Base-by-base conservation (phyloP, 2,329 filamentous ascomycete species). In the Diaporthe ilicicola region DNA sequence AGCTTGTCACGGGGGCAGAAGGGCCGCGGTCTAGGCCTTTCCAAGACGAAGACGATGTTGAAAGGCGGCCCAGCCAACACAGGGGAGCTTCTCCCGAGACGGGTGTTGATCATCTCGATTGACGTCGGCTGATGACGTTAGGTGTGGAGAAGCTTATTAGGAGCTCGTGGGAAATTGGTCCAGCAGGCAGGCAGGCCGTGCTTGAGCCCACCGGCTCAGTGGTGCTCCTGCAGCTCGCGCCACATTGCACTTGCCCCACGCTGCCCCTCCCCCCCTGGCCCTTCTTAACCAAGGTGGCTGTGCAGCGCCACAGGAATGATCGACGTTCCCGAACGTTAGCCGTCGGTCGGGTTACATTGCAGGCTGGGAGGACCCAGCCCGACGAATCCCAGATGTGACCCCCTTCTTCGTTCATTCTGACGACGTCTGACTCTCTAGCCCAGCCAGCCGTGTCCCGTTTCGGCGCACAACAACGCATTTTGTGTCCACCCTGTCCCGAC, bases 311-410 rank as follows among this genome's bases (percentile, higher is more conserved):
- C 39, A 55, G 22, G n/a, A 10, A 50, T 62, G 56, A 62, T 62
- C 56, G 56, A 62, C 56, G 56, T 62, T 62, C 56, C 56, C 56
- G 56, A 62, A 62, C 24, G 56, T 62, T 46, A 46, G 56, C 48
- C 44, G 56, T 34, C 42, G 56, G 56, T 62, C 48, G 56, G 56
- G 56, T 62, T 62, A 29, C 56, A 62, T 62, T 62, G 56, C 56
- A 62, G 56, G 42, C 39, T 53, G 50, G 50, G 51, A 22, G 22
- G 12, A n/a, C 55, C 55, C 55, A 59, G 34, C 54, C 34, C 34
- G 34, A 42, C 37, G n/a, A n/a, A 59, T 10, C 12, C 34, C 34
- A 59, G 55, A n/a, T 61, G 17, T 61, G 56, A 46, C 12, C 39
- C 39, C 19, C 39, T 1, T 22, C 39, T 62, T 62, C 27, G 56